phyloP scores from a whole-genome alignment of 768 basidiomycete species.

The Leccinum rimulosum region DNA sequence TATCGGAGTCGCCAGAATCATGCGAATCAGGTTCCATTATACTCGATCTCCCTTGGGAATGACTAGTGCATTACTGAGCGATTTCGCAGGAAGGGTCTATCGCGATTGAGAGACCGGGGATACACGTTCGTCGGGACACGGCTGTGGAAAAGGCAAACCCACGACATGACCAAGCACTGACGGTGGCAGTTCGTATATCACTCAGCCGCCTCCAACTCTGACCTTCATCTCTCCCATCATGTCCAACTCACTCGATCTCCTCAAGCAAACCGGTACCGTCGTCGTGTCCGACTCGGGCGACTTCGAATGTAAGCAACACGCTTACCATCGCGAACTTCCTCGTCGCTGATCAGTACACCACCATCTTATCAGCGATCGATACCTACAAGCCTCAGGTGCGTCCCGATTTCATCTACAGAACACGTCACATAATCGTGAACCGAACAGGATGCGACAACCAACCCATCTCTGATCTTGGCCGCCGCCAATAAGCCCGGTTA shows the following conservation, averaged over 20 bases:
- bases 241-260: conserved; percentile 77
- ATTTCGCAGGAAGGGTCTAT: neutral
- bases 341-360: conserved; percentile 19
- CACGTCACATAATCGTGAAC: conserved; percentile 10
- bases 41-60: neutral
- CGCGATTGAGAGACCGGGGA: neutral
- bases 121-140: conserved; percentile 17
- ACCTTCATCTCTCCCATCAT: conserved; percentile 43
- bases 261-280: conserved; percentile 91
- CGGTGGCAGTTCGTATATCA: conserved; percentile 22
- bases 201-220: conserved; percentile 3
- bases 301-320: conserved; percentile 63
- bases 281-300: conserved; percentile 98
- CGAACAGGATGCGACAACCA: conserved; percentile 91
- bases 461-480: conserved; percentile 92
- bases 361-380: conserved; percentile 71
- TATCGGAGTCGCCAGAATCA: neutral
- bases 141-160: conserved; percentile 17
- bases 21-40: no score
- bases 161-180: conserved; percentile 16
- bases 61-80: neutral
- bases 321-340: conserved; percentile 13
- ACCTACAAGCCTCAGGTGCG: conserved; percentile 90
- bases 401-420: conserved; percentile 14
- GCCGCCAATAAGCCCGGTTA: conserved; percentile 92